Conservation (phyloP, 2,329 filamentous ascomycete genomes). For the Bimuria novae-zelandiae region DNA sequence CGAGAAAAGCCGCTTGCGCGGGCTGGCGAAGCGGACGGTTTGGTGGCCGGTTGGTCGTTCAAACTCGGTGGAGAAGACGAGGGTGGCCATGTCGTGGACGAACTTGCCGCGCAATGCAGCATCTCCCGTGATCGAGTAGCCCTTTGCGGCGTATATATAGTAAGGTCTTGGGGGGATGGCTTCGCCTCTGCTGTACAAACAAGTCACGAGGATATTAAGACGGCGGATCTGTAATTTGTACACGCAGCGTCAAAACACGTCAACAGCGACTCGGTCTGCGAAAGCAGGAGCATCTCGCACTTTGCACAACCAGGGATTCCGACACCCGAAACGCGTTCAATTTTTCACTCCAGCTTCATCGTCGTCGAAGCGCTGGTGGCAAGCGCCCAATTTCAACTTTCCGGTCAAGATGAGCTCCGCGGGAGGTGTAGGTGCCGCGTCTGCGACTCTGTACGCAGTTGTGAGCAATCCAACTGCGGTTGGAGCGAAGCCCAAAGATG, state of each 20-base stretch:
- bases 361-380: constrained; percentile 18
- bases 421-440: constrained; percentile 25
- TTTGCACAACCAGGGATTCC: neutral
- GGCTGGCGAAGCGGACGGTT: neutral
- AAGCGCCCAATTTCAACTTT: constrained; percentile 26
- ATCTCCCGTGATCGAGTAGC: neutral
- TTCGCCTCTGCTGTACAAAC: neutral
- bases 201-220: neutral
- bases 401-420: constrained; percentile 39
- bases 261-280: neutral
- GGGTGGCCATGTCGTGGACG: neutral
- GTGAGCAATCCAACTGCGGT: constrained; percentile 46
- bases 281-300: neutral
- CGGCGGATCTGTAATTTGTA: neutral
- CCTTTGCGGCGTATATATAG: neutral
- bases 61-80: no score
- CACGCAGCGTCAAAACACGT: neutral
- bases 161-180: neutral
- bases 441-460: constrained; percentile 46
- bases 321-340: no score
- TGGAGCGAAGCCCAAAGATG: constrained; percentile 51
- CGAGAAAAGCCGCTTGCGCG: neutral
- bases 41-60: no score
- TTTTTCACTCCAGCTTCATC: no score
- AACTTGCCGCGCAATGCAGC: neutral